Base-by-base conservation (phyloP, 2,329 filamentous ascomycete genomes). In the Sporothrix protearum region DNA sequence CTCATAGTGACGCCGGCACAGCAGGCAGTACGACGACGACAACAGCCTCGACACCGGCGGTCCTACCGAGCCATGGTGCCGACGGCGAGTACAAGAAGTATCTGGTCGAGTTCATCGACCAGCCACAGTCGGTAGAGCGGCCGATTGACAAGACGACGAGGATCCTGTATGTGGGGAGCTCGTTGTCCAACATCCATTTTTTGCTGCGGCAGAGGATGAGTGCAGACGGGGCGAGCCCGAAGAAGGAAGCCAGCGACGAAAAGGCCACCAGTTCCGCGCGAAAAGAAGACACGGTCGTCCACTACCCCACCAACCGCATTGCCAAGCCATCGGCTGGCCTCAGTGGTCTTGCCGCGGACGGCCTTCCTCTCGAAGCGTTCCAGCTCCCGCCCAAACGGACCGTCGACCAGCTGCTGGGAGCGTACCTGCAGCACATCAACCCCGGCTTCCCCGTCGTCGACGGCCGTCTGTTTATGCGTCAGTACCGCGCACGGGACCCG, bases 361-460 rank as follows among this genome's bases (percentile, higher is more conserved):
- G 63, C 8, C 49, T 71, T 9, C 69, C 70, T 1, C 63, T 67
- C 36, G 70, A 68, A 28, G 70, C 70, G 8, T 71, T 71, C 33
- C 51, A 61, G 16, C 70, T 71, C 14, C 70, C 70, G n/a, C 42
- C 64, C 45, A 68, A 68, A 47, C 39, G 42, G 2, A 53, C 55
- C 14, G 63, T 68, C 16, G 70, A 71, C 53, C 51, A 42, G 30
- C 45, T 71, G 12, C 39, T 71, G 28, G 66, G 63, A 0, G 70
- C 63, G 19, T 71, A 68, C 45, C 67, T 71, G 12, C 16, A 49
- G 3, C 70, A 71, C 33, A 68, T 71, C 53, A 59, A 71, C 68
- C 68, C 68, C 5, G 68, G 68, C 9, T 70, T 70, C 28, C 68
- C 68, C 9, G 55, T 70, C 1, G 68, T 70, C 0, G 68, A 70